Evolutionary conservation across 108 stramenopile genomes (phyloP).

Genomic region (Skeletonema marinoi): DNA sequence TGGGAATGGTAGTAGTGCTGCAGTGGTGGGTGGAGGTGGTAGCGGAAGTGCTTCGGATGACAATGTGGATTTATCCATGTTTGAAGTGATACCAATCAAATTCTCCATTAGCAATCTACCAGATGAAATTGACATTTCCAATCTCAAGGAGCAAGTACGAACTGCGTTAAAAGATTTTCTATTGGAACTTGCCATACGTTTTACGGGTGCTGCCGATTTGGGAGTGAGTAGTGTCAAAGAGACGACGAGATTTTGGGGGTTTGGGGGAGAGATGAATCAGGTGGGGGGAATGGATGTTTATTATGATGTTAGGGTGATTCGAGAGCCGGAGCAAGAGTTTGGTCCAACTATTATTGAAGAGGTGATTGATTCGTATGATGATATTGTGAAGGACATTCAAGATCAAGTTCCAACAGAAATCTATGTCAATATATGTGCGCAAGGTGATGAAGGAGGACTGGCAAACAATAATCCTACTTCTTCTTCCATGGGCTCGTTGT

Average conservation of each 20-base stretch:
- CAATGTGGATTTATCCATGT: neutral
- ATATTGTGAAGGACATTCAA: constrained; percentile 18
- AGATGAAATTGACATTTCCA: constrained; percentile 22
- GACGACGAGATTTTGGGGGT: neutral
- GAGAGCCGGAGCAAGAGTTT: constrained; percentile 10
- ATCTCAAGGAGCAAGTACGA: constrained; percentile 21
- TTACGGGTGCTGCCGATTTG: constrained; percentile 19
- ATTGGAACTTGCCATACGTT: neutral
- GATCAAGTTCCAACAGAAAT: neutral
- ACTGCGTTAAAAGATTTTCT: constrained; percentile 3
- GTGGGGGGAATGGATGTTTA: constrained; percentile 11
- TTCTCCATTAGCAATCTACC: constrained; percentile 13
- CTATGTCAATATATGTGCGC: neutral
- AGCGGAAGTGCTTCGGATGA: too few relatives aligned
- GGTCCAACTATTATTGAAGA: constrained; percentile 29
- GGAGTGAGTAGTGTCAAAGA: constrained; percentile 19
- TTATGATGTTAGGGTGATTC: constrained; percentile 29
- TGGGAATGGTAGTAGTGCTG: neutral
- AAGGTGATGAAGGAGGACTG: neutral
- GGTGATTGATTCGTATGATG: constrained; percentile 21
- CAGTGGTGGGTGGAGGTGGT: too few relatives aligned
- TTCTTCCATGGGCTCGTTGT: neutral
- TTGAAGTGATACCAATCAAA: constrained; percentile 18
- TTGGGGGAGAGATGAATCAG: neutral
- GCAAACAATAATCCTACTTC: neutral